Conservation (phyloP, 2,329 filamentous ascomycete genomes). For the Aureobasidium subglaciale region DNA sequence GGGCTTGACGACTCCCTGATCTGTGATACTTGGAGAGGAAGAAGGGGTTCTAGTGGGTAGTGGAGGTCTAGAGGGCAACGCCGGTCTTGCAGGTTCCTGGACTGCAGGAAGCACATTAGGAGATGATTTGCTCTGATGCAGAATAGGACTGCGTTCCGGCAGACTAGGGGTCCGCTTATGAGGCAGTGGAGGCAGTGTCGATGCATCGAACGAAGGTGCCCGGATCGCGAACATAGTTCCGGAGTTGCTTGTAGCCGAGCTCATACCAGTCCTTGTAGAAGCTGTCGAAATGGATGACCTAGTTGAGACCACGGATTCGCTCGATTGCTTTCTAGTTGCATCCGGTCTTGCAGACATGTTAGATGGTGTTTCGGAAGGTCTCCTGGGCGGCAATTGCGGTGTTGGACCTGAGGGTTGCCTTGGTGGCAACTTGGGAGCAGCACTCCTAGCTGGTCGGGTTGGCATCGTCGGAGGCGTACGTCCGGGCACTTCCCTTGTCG, state of each 20-base stretch:
- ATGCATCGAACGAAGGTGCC: conserved; percentile 50
- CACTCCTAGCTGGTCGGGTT: conserved; percentile 27
- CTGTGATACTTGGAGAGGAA: conserved; percentile 19
- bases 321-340: conserved; percentile 33
- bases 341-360: conserved; percentile 16
- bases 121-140: conserved; percentile 32
- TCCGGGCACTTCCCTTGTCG: conserved; percentile 35
- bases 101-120: conserved; percentile 23
- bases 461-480: conserved; percentile 42
- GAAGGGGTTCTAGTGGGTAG: conserved; percentile 20
- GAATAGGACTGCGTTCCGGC: conserved; percentile 31
- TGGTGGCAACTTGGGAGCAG: conserved; percentile 37
- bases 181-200: conserved; percentile 48
- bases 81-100: conserved; percentile 15
- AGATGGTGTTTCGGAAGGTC: conserved; percentile 15
- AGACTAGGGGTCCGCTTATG: conserved; percentile 41
- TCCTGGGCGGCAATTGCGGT: conserved; percentile 18
- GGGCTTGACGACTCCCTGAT: conserved; percentile 16
- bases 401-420: conserved; percentile 36
- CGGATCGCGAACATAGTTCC: conserved; percentile 20
- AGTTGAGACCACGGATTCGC: conserved; percentile 47
- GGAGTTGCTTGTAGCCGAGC: conserved; percentile 21
- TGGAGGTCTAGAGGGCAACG: conserved; percentile 17
- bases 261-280: conserved; percentile 39
- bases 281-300: conserved; percentile 44